Evolutionary conservation across 768 basidiomycete genomes (phyloP).

Genomic region (Peribolospora kevripleyi): DNA sequence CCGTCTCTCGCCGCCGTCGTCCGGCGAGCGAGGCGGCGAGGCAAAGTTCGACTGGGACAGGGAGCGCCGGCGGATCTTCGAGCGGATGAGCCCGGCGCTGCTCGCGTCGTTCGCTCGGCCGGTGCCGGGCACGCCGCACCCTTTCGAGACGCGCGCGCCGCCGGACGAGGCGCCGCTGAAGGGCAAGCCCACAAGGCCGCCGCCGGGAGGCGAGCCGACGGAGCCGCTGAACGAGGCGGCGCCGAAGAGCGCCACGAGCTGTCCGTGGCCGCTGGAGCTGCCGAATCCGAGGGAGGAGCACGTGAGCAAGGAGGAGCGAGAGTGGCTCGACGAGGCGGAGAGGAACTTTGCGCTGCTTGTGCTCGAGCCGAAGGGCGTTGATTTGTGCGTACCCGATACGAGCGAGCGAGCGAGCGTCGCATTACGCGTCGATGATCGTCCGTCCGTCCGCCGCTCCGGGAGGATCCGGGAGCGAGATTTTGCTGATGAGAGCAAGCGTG

Average conservation of each 20-base stretch:
- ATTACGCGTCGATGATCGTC: too few relatives aligned
- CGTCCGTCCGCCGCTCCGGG: too few relatives aligned
- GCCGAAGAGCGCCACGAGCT: conserved; percentile 14
- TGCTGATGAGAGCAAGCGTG: too few relatives aligned
- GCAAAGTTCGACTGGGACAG: conserved; percentile 31
- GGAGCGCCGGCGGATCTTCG: conserved; percentile 35
- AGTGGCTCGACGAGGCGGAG: conserved; percentile 31
- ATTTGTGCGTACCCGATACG: conserved; percentile 16
- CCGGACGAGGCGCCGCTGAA: conserved; percentile 32
- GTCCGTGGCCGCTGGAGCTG: background rate
- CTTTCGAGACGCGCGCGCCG: conserved; percentile 14
- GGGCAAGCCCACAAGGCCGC: conserved; percentile 36
- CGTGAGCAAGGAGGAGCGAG: conserved; percentile 22
- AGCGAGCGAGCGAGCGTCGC: too few relatives aligned
- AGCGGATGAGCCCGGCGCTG: conserved; percentile 33
- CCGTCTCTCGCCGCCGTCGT: conserved; percentile 6
- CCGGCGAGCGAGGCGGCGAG: conserved; percentile 15
- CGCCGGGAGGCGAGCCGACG: conserved; percentile 23
- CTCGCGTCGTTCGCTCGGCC: conserved; percentile 51
- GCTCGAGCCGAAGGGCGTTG: conserved; percentile 45
- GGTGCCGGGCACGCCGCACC: conserved; percentile 29
- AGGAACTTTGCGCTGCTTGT: conserved; percentile 46
- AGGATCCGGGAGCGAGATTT: too few relatives aligned
- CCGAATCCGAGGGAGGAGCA: background rate
- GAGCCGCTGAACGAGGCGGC: conserved; percentile 22